Evolutionary conservation across 345 rosid species (phyloP), one percentile per base, ranked within the genome.

Genomic region (Gossypium rotundifolium): DNA sequence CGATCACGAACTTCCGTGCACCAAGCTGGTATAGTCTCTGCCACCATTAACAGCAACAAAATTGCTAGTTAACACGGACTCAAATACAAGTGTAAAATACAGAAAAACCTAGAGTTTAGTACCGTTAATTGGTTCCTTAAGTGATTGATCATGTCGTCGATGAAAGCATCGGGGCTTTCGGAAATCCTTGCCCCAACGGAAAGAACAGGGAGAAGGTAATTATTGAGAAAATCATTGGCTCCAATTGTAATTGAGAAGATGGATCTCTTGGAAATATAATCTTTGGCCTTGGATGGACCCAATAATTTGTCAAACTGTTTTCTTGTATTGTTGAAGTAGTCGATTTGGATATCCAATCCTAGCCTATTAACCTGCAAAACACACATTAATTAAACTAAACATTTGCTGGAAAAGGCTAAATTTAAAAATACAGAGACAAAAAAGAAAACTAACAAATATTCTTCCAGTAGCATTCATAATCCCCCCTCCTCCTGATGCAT

Each of bases 401-500:
- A 33, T 33, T 0, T 33, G 6, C 6, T 33, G 38, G 38, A 33
- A 33, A 33, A 33, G 6, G 38, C 54, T 42, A 64, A 11, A 72
- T 9, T 58, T 51, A 6, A 53, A 62, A 65, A 17, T 22, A 29
- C 59, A 2, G 71, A 64, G 38, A 25, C 14, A 23, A 25, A 23
- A 25, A 11, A 59, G 9, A 59, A 4, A 22, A 67, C 85, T 80
- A 22, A 91, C 98, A 76, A 94, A 94, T 4, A 94, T 87, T 82
- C 92, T 89, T 69, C 98, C 98, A 3, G 98, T 94, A 42, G 93
- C 97, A 81, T 94, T 94, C 84, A 92, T 59, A 75, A 94, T 77
- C 51, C 98, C 97, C 82, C 97, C 98, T 78, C 89, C 98, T 59
- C 98, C 98, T 13, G 97, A 94, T 29, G 95, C 98, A 74, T 90